Evolutionary conservation across 2,329 filamentous ascomycete genomes (phyloP), one percentile per base, ranked within the genome.

Genomic region (Tolypocladium tropicale): DNA sequence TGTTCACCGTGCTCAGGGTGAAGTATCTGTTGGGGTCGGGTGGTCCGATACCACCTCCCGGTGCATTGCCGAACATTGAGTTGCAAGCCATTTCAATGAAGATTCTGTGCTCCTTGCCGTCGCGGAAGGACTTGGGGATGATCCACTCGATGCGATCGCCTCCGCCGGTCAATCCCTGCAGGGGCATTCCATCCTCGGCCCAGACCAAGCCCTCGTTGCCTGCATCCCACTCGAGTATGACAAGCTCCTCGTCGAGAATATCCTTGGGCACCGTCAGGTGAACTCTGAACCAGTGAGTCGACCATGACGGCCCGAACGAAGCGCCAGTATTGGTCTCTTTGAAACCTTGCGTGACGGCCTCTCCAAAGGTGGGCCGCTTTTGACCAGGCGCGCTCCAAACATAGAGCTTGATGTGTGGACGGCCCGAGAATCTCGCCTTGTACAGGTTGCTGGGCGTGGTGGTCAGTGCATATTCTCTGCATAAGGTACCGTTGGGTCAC

Each of bases 51-150:
- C 80, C 84, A 49, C 90, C 90, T 23, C 87, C 87, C 0, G 87
- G 80, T 0, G 91, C 88, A 69, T 96, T 96, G 63, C 94, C 94
- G 74, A 97, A 97, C 92, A 97, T 97, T 71, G 87, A 86, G 70
- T 99, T 99, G 74, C 94, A 97, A 23, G 94, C 94, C 89, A 97
- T 96, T 75, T 99, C 94, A 61, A 99, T 86, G 71, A 96, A 99
- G 65, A 99, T 89, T 21, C 80, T 84, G 70, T 97, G 92, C 65
- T 91, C 83, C 68, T 93, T 85, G 54, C 90, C 92, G 69, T 96
- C 89, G 59, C 89, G 82, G 74, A 89, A 96, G 18, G 78, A 77
- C 53, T 89, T 78, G 10, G 94, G 93, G 49, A 99, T 78, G 58
- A 96, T 84, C 92, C 93, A 99, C 72, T 97, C 91, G 18, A 86